These are phyloP conservation scores for Candida gigantensis DNA, from an alignment of 1,139 yeast genomes.

Conservation along the genomic window DNA sequence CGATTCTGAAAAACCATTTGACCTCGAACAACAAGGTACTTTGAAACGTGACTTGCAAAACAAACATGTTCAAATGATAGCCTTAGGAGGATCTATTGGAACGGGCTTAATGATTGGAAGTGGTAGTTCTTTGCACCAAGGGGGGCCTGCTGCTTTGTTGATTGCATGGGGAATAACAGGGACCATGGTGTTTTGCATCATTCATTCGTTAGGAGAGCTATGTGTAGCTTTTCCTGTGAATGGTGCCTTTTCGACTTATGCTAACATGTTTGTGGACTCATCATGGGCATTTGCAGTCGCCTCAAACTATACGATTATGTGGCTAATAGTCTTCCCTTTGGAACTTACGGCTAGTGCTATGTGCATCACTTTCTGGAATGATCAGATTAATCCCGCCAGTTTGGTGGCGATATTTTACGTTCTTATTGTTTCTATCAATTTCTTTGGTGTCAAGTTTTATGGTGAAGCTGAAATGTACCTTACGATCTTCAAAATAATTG, in stretches of 20 bases:
- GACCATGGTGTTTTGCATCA: conserved; percentile 69
- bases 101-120: conserved; percentile 75
- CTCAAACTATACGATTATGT: conserved; percentile 79
- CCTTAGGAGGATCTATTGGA: conserved; percentile 68
- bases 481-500: conserved; percentile 58
- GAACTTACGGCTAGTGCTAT: conserved; percentile 79
- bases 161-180: conserved; percentile 71
- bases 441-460: conserved; percentile 71
- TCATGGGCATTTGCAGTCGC: conserved; percentile 81
- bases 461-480: conserved; percentile 74
- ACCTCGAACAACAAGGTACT: conserved; percentile 29
- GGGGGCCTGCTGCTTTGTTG: conserved; percentile 80
- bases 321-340: conserved; percentile 74
- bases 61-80: conserved; percentile 63
- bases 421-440: conserved; percentile 54
- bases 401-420: conserved; percentile 65
- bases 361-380: conserved; percentile 66
- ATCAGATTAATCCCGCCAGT: conserved; percentile 61
- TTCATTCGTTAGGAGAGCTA: conserved; percentile 84
- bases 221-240: conserved; percentile 78
- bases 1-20: conserved; percentile 25
- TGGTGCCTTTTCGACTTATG: conserved; percentile 77
- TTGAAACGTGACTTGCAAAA: conserved; percentile 41
- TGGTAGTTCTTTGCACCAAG: conserved; percentile 63
- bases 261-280: conserved; percentile 68